Conservation (phyloP, 1,139 yeast genomes). For the Scheffersomyces stambukii region DNA sequence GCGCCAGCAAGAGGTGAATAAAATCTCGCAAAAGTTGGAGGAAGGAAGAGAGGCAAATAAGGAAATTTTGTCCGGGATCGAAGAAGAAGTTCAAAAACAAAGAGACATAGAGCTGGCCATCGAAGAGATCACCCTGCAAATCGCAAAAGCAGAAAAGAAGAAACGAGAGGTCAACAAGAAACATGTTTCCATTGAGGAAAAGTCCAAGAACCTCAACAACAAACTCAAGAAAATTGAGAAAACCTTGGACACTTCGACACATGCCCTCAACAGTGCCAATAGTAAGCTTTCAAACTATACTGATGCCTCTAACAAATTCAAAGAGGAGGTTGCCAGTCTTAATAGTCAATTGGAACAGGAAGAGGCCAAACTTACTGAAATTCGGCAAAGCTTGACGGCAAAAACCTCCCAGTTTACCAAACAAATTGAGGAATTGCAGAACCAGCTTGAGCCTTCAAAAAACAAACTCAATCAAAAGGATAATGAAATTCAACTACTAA, state of each 20-base stretch:
- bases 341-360: conserved; percentile 48
- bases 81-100: conserved; percentile 17
- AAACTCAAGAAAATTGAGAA: conserved; percentile 64
- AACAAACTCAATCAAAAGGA: conserved; percentile 62
- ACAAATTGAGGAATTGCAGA: conserved; percentile 61
- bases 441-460: conserved; percentile 80
- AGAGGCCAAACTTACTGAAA: conserved; percentile 51
- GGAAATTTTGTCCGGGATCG: conserved; percentile 39
- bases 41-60: conserved; percentile 46
- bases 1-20: conserved; percentile 28
- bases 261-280: conserved; percentile 37
- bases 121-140: conserved; percentile 24
- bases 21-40: conserved; percentile 40
- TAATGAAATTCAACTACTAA: conserved; percentile 60
- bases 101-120: conserved; percentile 30
- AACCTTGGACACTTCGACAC: conserved; percentile 33
- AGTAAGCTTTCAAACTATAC: conserved; percentile 44
- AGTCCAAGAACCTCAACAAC: conserved; percentile 55
- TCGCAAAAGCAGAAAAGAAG: conserved; percentile 15
- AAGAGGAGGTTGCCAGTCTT: conserved; percentile 42
- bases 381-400: conserved; percentile 63
- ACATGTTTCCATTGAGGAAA: conserved; percentile 71
- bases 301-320: conserved; percentile 38
- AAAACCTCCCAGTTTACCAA: conserved; percentile 66
- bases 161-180: conserved; percentile 39